Percentiles rank a stretch among this genome's conserved stretches.
Conservation (phyloP, 805 yeast species). For the Kodamaea restingae region DNA sequence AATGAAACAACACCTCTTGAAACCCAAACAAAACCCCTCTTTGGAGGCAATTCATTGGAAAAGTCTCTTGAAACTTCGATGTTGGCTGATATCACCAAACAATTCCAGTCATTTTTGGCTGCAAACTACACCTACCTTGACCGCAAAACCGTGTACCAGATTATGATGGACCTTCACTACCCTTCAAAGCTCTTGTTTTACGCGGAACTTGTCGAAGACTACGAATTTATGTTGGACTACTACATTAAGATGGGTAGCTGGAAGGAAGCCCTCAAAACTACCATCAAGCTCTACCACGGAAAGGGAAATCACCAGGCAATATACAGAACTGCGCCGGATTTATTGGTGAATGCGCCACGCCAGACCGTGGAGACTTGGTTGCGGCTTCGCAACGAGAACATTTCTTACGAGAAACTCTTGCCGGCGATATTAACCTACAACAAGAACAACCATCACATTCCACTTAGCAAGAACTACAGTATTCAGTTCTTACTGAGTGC, state of each 20-base stretch:
- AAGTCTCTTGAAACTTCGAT: conserved; percentile 2
- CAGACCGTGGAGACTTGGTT: conserved; percentile 80
- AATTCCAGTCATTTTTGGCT: conserved; percentile 48
- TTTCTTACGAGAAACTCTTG: conserved; percentile 62
- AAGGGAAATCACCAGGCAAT: conserved; percentile 31
- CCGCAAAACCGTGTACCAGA: conserved; percentile 63
- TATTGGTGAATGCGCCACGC: conserved; percentile 64
- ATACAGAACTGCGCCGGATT: conserved; percentile 64
- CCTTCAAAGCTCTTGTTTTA: conserved; percentile 59
- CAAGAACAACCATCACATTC: conserved; percentile 38
- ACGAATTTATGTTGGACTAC: conserved; percentile 61
- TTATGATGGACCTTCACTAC: conserved; percentile 63
- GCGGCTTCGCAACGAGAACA: conserved; percentile 33
- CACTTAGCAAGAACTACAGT: conserved; percentile 55
- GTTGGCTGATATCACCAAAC: conserved; percentile 5
- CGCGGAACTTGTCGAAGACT: conserved; percentile 67
- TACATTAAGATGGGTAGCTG: conserved; percentile 70
- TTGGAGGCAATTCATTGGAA: no score
- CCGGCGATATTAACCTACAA: conserved; percentile 76
- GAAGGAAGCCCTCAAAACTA: conserved; percentile 61
- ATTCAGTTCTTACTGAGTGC: conserved; percentile 58
- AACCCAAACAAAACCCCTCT: no score
- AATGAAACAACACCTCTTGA: no score
- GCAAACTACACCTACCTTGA: conserved; percentile 52
- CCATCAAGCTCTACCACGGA: conserved; percentile 45